phyloP scores from a whole-genome alignment of 768 basidiomycete species.

The Boletus rubropictus region DNA sequence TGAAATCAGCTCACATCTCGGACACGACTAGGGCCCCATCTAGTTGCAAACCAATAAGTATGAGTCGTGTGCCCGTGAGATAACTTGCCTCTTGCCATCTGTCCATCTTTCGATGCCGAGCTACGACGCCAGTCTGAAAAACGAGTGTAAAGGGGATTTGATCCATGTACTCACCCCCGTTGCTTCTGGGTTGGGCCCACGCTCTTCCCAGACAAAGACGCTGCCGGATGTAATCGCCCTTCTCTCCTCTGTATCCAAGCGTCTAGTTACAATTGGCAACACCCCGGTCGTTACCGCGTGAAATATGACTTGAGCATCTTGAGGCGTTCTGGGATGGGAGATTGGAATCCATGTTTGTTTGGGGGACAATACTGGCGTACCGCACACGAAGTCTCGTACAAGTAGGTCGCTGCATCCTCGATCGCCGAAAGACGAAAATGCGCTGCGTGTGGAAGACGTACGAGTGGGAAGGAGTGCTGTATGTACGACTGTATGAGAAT shows the following conservation, averaged over 20 bases:
- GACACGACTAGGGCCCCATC: constrained; percentile 77
- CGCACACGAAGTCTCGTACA: constrained; percentile 55
- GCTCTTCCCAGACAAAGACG: constrained; percentile 82
- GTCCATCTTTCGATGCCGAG: constrained; percentile 80
- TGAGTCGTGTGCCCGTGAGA: background rate
- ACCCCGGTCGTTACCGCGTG: constrained; percentile 57
- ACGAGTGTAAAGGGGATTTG: background rate
- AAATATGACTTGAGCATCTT: constrained; percentile 70
- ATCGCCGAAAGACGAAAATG: constrained; percentile 7
- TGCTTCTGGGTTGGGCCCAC: constrained; percentile 59
- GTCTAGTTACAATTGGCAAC: constrained; percentile 62
- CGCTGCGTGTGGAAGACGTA: constrained; percentile 16
- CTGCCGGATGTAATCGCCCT: constrained; percentile 63
- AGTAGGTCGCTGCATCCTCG: constrained; percentile 61
- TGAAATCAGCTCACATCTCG: constrained; percentile 50
- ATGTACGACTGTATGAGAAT: constrained; percentile 28
- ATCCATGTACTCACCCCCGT: constrained; percentile 47
- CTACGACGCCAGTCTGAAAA: constrained; percentile 29
- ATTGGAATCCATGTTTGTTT: background rate
- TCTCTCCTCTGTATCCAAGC: constrained; percentile 72
- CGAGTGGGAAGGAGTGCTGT: constrained; percentile 21
- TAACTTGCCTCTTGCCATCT: constrained; percentile 48
- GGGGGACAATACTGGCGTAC: constrained; percentile 10
- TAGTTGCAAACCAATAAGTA: constrained; percentile 15
- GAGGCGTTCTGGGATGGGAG: constrained; percentile 38